Evolutionary conservation across 2,329 filamentous ascomycete genomes (phyloP).

Genomic region (Aspergillus glaucus): DNA sequence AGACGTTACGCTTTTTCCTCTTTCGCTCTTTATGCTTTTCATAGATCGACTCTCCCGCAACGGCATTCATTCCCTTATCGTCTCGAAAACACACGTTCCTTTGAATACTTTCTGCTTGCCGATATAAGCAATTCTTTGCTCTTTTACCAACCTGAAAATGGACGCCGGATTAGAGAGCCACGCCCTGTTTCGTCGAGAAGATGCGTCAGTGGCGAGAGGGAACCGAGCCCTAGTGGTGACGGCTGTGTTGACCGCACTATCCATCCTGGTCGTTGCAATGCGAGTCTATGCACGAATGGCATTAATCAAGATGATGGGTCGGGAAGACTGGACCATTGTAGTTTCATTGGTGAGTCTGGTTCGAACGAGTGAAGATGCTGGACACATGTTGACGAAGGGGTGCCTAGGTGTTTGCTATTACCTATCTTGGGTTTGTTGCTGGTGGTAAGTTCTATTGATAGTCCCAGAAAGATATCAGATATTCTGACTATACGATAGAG

Average conservation of each 20-base stretch:
- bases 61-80: too few species aligned
- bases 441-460: constrained; percentile 15
- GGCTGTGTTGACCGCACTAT: constrained; percentile 21
- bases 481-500: constrained; percentile 16
- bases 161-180: constrained; percentile 5
- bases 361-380: background rate
- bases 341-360: constrained; percentile 16
- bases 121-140: background rate
- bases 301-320: constrained; percentile 26
- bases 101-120: too few species aligned
- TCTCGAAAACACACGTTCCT: too few species aligned
- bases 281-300: constrained; percentile 22
- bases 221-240: constrained; percentile 25
- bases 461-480: too few species aligned
- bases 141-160: constrained; percentile 8
- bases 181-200: constrained; percentile 12
- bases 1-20: too few species aligned
- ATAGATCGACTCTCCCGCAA: too few species aligned
- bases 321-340: constrained; percentile 28
- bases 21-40: too few species aligned
- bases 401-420: constrained; percentile 17
- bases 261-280: constrained; percentile 21
- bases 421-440: constrained; percentile 23
- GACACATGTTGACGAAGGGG: background rate
- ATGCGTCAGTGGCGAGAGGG: constrained; percentile 17